Conservation (phyloP, 495 filamentous ascomycete genomes). For the Podospora australis region DNA sequence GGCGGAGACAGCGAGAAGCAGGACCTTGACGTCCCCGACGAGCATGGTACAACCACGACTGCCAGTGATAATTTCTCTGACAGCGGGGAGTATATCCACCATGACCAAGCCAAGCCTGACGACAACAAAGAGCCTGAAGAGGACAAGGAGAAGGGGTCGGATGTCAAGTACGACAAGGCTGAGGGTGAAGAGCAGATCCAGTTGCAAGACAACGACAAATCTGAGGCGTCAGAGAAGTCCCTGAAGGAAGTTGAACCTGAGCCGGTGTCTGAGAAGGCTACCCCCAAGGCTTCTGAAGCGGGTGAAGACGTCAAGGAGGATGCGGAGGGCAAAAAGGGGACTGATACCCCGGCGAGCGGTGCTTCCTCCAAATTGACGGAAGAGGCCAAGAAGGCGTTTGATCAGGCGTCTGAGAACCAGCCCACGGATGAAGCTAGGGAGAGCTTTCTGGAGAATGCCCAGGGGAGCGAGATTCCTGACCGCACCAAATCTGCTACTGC, state of each 20-base stretch:
- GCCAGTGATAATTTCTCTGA: neutral
- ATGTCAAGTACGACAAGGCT: slow-evolving; percentile 2
- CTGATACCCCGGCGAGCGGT: neutral
- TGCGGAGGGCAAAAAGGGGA: slow-evolving; percentile 1
- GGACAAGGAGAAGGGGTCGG: slow-evolving; percentile 5
- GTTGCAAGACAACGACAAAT: slow-evolving; percentile 9
- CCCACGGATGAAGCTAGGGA: slow-evolving; percentile 19
- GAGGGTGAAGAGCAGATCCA: slow-evolving; percentile 13
- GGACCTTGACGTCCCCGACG: neutral
- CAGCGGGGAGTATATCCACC: slow-evolving; percentile 21
- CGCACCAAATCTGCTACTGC: too few relatives aligned
- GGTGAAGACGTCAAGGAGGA: slow-evolving; percentile 45
- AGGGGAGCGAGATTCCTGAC: neutral
- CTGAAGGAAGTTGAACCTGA: slow-evolving; percentile 32
- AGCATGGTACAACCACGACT: neutral
- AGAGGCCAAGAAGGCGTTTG: slow-evolving; percentile 22
- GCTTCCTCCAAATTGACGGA: slow-evolving; percentile 19
- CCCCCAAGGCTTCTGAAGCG: neutral
- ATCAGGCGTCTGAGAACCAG: slow-evolving; percentile 24
- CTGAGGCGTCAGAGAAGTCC: neutral
- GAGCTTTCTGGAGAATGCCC: slow-evolving; percentile 19
- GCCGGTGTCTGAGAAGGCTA: neutral
- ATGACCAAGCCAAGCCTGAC: neutral
- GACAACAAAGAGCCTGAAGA: slow-evolving; percentile 1
- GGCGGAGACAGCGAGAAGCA: too few relatives aligned